phyloP scores from a whole-genome alignment of 768 basidiomycete genomes.

The Suillus tomentosus region DNA sequence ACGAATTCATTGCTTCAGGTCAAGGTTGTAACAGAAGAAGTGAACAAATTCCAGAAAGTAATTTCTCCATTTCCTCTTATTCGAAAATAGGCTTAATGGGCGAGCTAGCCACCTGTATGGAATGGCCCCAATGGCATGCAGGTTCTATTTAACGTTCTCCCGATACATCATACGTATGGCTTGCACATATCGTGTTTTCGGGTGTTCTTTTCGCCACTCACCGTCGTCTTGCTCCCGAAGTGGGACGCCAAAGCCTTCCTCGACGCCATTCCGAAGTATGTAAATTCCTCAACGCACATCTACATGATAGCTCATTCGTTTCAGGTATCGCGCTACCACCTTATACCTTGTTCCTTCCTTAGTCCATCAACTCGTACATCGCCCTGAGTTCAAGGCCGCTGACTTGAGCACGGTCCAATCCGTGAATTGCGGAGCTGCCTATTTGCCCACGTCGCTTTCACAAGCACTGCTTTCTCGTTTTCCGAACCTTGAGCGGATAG shows the following conservation, averaged over 20 bases:
- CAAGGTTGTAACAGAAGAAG: constrained; percentile 31
- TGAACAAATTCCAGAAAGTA: constrained; percentile 42
- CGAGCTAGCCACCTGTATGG: constrained; percentile 39
- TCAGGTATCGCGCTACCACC: constrained; percentile 56
- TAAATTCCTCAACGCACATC: constrained; percentile 5
- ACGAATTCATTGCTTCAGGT: constrained; percentile 45
- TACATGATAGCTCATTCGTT: neutral
- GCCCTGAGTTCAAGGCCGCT: constrained; percentile 43
- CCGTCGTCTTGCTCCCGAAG: constrained; percentile 54
- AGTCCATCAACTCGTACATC: constrained; percentile 63
- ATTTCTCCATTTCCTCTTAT: constrained; percentile 16
- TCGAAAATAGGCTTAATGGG: neutral
- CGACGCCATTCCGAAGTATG: constrained; percentile 59
- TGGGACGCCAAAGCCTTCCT: constrained; percentile 61
- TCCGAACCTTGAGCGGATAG: constrained; percentile 35
- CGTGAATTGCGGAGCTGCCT: constrained; percentile 61
- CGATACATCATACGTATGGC: constrained; percentile 69
- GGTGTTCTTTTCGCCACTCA: constrained; percentile 44
- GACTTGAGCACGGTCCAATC: constrained; percentile 54
- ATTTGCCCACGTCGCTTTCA: constrained; percentile 59
- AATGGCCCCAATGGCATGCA: constrained; percentile 48
- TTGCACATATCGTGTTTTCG: constrained; percentile 56
- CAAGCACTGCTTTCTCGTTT: constrained; percentile 42
- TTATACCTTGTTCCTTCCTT: constrained; percentile 62
- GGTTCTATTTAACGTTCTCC: constrained; percentile 57